phyloP scores from a whole-genome alignment of 2,329 filamentous ascomycete species.

The Ophiostoma australiae region DNA sequence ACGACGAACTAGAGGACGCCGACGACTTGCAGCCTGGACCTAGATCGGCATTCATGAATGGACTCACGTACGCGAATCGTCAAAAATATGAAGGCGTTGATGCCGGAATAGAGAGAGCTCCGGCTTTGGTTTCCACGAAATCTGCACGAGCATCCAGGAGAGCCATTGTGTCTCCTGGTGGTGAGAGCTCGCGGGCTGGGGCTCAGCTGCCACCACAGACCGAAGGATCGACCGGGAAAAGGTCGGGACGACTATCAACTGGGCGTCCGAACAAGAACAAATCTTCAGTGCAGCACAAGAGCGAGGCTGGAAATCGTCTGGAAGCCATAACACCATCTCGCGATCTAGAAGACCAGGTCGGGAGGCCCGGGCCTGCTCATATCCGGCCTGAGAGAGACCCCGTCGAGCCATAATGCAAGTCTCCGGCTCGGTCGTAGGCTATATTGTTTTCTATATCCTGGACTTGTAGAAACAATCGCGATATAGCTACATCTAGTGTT shows the following conservation, averaged over 20 bases:
- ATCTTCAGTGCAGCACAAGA: not conserved
- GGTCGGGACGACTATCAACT: too few species aligned
- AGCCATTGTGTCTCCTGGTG: too few species aligned
- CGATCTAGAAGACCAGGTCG: not conserved
- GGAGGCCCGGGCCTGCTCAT: not conserved
- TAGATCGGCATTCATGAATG: not conserved
- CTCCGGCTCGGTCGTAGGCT: not conserved
- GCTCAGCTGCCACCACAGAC: too few species aligned
- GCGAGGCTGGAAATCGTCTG: not conserved
- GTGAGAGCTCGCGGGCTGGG: too few species aligned
- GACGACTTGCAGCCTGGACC: not conserved
- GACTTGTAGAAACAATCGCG: too few species aligned
- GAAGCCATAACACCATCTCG: not conserved
- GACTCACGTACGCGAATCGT: not conserved
- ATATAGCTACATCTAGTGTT: too few species aligned
- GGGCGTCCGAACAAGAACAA: too few species aligned
- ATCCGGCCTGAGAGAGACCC: not conserved
- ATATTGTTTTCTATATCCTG: not conserved
- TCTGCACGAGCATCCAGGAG: too few species aligned
- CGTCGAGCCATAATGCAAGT: not conserved
- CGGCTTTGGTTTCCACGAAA: too few species aligned
- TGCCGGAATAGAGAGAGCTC: too few species aligned
- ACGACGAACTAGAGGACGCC: not conserved
- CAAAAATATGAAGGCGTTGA: too few species aligned
- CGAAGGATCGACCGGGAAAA: too few species aligned